Evolutionary conservation across 2,329 filamentous ascomycete species (phyloP).

Genomic region (Elsinoe fawcettii): DNA sequence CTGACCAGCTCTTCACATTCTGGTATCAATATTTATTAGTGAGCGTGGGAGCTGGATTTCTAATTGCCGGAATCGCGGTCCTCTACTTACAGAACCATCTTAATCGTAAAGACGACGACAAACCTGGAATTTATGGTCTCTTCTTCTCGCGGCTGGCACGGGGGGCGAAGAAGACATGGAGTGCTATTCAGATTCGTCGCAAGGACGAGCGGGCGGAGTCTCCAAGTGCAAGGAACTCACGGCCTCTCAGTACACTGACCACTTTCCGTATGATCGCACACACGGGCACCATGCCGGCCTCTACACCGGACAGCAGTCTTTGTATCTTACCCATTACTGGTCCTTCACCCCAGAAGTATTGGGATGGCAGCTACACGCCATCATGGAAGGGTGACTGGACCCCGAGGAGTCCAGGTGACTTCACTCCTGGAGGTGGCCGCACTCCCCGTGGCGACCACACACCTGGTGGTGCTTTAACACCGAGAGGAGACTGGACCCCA

Average conservation of each 20-base stretch:
- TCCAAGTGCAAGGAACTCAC: not conserved
- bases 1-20: slow-evolving; percentile 12
- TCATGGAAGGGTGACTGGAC: slow-evolving; percentile 13
- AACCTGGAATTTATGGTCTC: slow-evolving; percentile 3
- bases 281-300: slow-evolving; percentile 10
- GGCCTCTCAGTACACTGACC: slow-evolving; percentile 8
- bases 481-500: not conserved
- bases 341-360: slow-evolving; percentile 14
- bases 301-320: slow-evolving; percentile 12
- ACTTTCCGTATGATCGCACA: slow-evolving; percentile 15
- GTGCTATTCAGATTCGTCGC: slow-evolving; percentile 3
- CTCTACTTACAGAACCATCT: slow-evolving; percentile 7
- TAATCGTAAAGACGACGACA: slow-evolving; percentile 10
- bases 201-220: slow-evolving; percentile 3
- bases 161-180: slow-evolving; percentile 4
- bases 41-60: slow-evolving; percentile 7
- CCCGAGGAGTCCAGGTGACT: slow-evolving; percentile 12
- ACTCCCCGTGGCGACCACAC: slow-evolving; percentile 9
- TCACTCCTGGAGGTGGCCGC: slow-evolving; percentile 8
- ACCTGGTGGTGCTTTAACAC: not conserved
- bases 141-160: slow-evolving; percentile 12
- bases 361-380: slow-evolving; percentile 15
- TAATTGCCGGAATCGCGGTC: slow-evolving; percentile 5
- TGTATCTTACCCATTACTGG: slow-evolving; percentile 14
- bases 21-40: slow-evolving; percentile 19